These are phyloP conservation scores for Yamadazyma trypodendri DNA, from an alignment of 1,139 yeast species.

Conservation along the genomic window DNA sequence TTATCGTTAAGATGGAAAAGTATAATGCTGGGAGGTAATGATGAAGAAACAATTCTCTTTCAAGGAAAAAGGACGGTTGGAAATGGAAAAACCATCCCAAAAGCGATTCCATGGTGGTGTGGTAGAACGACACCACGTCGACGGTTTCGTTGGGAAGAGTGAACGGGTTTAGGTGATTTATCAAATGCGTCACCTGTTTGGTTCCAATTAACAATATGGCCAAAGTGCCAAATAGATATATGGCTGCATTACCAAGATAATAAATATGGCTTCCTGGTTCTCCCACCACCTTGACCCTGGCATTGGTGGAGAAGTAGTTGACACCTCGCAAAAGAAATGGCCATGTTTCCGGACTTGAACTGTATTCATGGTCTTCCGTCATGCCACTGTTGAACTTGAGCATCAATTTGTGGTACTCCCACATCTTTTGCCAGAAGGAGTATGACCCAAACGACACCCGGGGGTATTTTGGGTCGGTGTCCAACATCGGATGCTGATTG, in stretches of 20 bases:
- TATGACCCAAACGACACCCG: conserved; percentile 25
- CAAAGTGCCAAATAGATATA: conserved; percentile 29
- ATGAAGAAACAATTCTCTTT: conserved; percentile 35
- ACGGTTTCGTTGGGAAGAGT: conserved; percentile 16
- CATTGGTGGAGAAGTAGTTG: conserved; percentile 26
- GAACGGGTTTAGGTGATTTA: conserved; percentile 37
- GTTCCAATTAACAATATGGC: conserved; percentile 20
- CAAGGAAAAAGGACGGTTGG: conserved; percentile 33
- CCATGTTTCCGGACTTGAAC: conserved; percentile 40
- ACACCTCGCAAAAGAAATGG: conserved; percentile 38
- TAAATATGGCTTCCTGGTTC: conserved; percentile 33
- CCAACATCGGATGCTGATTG: conserved; percentile 52
- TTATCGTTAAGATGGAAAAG: conserved; percentile 31
- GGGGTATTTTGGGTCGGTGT: conserved; percentile 26
- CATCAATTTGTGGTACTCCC: conserved; percentile 39
- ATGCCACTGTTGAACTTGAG: conserved; percentile 27
- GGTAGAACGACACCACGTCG: conserved; percentile 19
- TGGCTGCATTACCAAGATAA: conserved; percentile 35
- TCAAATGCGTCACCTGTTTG: conserved; percentile 20
- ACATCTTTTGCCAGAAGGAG: conserved; percentile 29
- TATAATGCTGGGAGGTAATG: conserved; percentile 40
- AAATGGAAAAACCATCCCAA: conserved; percentile 39
- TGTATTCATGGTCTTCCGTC: conserved; percentile 26
- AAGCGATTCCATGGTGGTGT: conserved; percentile 24
- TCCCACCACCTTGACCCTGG: conserved; percentile 17